Evolutionary conservation across 2,329 filamentous ascomycete genomes (phyloP).

Genomic region (Penicillium italicum): DNA sequence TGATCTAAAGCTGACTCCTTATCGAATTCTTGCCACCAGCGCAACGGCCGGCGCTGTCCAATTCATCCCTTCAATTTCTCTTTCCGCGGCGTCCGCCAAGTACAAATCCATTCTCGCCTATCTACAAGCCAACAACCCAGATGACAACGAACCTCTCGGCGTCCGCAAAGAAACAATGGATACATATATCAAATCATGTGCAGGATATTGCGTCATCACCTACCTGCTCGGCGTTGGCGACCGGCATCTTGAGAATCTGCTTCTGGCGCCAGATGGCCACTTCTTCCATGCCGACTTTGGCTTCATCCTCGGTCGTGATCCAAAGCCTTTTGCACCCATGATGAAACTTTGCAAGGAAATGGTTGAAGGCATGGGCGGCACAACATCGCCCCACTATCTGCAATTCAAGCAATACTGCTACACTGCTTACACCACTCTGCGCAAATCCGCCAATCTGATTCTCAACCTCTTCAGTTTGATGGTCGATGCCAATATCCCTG

Average conservation of each 20-base stretch:
- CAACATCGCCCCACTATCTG: conserved; percentile 73
- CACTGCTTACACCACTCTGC: conserved; percentile 84
- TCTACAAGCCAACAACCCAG: conserved; percentile 83
- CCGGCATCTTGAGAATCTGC: conserved; percentile 89
- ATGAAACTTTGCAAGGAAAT: conserved; percentile 98
- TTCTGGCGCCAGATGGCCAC: conserved; percentile 82
- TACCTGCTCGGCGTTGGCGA: conserved; percentile 96
- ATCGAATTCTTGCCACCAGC: conserved; percentile 92
- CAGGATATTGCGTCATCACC: conserved; percentile 97
- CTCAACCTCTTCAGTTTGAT: conserved; percentile 94
- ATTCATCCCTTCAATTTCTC: conserved; percentile 80
- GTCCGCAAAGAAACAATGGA: conserved; percentile 91
- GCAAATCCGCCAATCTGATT: conserved; percentile 86
- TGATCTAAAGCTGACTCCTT: conserved; percentile 89
- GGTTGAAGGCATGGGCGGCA: conserved; percentile 96
- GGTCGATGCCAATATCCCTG: conserved; percentile 95
- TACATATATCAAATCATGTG: conserved; percentile 91
- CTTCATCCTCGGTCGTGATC: conserved; percentile 93
- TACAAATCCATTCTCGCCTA: conserved; percentile 78
- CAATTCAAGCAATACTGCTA: conserved; percentile 96
- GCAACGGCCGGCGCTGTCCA: conserved; percentile 87
- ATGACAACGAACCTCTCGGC: conserved; percentile 73
- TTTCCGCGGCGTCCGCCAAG: conserved; percentile 78
- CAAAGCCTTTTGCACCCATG: conserved; percentile 92
- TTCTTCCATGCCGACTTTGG: conserved; percentile 99